A percentile compares a stretch with the other conserved stretches of the same genome.
phyloP scores from a whole-genome alignment of 1,284 basidiomycete genomes.

The Pyrrhoderma noxium region DNA sequence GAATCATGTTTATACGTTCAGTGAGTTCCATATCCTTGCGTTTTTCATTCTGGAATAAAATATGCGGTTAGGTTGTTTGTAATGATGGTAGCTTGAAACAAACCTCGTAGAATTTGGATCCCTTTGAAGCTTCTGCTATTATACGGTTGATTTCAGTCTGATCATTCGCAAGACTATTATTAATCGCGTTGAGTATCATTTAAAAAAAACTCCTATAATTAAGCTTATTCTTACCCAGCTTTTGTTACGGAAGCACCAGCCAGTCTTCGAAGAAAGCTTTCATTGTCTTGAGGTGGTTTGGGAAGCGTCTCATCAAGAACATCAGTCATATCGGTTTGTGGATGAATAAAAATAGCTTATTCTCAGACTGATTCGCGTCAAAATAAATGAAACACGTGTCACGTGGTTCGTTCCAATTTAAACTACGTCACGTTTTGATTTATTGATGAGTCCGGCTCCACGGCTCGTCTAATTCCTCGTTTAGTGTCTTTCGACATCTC shows the following conservation, averaged over 20 bases:
- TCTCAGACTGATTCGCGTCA: not conserved
- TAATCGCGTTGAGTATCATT: not conserved
- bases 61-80: not conserved
- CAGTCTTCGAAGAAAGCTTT: slow-evolving; percentile 62
- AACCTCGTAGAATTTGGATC: slow-evolving; percentile 79
- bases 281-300: slow-evolving; percentile 13
- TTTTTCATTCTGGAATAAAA: slow-evolving; percentile 60
- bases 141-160: slow-evolving; percentile 74
- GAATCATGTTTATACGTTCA: slow-evolving; percentile 56
- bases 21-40: slow-evolving; percentile 77
- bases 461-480: not conserved
- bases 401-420: not conserved
- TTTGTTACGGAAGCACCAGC: slow-evolving; percentile 74
- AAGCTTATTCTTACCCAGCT: slow-evolving; percentile 48
- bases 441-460: not conserved
- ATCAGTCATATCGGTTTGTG: slow-evolving; percentile 6
- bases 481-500: not conserved
- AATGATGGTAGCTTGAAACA: slow-evolving; percentile 31
- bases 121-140: slow-evolving; percentile 76
- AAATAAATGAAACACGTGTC: not conserved
- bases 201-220: not conserved
- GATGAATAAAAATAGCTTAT: too few relatives aligned
- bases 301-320: not conserved
- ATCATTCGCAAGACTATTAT: slow-evolving; percentile 58
- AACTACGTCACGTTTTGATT: slow-evolving; percentile 1